phyloP scores from a whole-genome alignment of 83 land plant genomes.

The Diphasiastrum complanatum region DNA sequence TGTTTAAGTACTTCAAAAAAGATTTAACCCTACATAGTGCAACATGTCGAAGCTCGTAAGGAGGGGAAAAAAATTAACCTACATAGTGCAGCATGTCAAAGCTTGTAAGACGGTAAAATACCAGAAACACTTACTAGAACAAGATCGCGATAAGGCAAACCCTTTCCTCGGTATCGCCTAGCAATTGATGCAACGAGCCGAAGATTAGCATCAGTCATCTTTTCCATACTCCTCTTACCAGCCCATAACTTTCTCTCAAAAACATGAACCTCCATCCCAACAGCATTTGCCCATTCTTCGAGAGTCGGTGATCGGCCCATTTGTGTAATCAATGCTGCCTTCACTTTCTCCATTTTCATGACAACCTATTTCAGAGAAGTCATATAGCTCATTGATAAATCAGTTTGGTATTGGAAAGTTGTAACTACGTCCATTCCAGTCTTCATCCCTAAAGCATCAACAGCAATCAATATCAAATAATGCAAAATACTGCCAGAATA shows the following conservation, averaged over 20 bases:
- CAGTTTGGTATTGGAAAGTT: too few relatives aligned
- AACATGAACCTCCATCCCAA: constrained; percentile 41
- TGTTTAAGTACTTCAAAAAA: too few relatives aligned
- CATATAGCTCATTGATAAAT: too few relatives aligned
- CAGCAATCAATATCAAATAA: too few relatives aligned
- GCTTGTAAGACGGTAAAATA: too few relatives aligned
- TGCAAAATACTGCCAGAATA: too few relatives aligned
- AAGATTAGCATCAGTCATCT: constrained; percentile 59
- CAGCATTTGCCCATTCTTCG: constrained; percentile 75
- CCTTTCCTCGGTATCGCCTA: constrained; percentile 63
- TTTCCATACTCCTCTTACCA: constrained; percentile 48
- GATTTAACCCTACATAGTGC: too few relatives aligned
- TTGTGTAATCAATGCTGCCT: constrained; percentile 42
- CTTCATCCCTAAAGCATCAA: too few relatives aligned
- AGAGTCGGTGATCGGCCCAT: constrained; percentile 65
- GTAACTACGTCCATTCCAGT: too few relatives aligned
- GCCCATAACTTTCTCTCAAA: constrained; percentile 40
- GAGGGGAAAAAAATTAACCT: background rate
- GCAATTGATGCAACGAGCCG: constrained; percentile 79
- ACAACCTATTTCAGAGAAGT: too few relatives aligned
- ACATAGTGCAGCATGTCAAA: too few relatives aligned
- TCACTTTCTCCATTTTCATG: constrained; percentile 44
- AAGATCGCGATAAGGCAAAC: constrained; percentile 56
- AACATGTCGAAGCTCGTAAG: background rate
- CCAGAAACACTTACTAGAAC: constrained; percentile 49